Evolutionary conservation across 1,284 basidiomycete species (phyloP).

Genomic region (Malassezia dermatis): DNA sequence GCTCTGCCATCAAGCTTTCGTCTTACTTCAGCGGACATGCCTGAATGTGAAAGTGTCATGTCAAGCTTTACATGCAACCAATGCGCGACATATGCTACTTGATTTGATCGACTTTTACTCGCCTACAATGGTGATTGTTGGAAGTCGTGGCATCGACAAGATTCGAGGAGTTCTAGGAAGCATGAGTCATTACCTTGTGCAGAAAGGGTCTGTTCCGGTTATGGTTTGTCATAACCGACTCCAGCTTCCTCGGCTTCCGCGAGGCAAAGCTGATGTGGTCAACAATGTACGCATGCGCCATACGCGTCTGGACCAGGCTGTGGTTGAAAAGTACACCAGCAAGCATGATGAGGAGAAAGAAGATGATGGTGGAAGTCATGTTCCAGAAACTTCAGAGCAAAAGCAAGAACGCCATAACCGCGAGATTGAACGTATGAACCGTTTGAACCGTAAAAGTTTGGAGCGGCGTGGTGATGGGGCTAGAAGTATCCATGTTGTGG

Average conservation of each 20-base stretch:
- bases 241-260: slow-evolving; percentile 37
- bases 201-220: slow-evolving; percentile 79
- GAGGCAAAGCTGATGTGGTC: slow-evolving; percentile 43
- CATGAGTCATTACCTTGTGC: slow-evolving; percentile 90
- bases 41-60: slow-evolving; percentile 76
- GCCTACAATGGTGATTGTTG: slow-evolving; percentile 87
- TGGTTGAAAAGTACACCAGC: slow-evolving; percentile 35
- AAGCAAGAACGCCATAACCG: background rate
- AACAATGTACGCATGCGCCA: slow-evolving; percentile 36
- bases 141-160: slow-evolving; percentile 77
- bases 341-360: slow-evolving; percentile 10
- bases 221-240: slow-evolving; percentile 55
- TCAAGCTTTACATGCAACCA: slow-evolving; percentile 85
- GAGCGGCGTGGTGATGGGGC: slow-evolving; percentile 5
- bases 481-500: background rate
- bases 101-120: slow-evolving; percentile 77
- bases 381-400: background rate
- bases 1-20: slow-evolving; percentile 70
- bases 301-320: slow-evolving; percentile 42
- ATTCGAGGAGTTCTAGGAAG: slow-evolving; percentile 93
- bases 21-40: slow-evolving; percentile 75
- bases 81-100: slow-evolving; percentile 80
- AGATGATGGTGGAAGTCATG: background rate
- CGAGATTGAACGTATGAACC: slow-evolving; percentile 9
- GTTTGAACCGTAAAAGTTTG: slow-evolving; percentile 16